Conservation (phyloP, 805 yeast species). For the Candida sakaeoensis region DNA sequence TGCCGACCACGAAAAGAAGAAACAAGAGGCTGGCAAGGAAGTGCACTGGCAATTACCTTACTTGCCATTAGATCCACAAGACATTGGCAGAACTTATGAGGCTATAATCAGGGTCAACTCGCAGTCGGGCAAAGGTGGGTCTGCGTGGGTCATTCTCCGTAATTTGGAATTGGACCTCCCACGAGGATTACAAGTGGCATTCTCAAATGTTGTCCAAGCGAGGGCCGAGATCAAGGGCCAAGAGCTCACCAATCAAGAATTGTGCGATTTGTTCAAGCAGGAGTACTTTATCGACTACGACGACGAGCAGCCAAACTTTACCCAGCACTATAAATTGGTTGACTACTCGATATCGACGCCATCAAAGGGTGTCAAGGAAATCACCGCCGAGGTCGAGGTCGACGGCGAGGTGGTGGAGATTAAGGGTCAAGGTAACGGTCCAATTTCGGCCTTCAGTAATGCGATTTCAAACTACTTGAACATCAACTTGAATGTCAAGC, state of each 20-base stretch:
- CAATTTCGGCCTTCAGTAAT: conserved; percentile 69
- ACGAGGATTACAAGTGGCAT: conserved; percentile 73
- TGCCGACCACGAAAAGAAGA: conserved; percentile 40
- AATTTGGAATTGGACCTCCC: conserved; percentile 78
- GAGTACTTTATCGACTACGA: conserved; percentile 48
- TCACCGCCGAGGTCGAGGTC: conserved; percentile 48
- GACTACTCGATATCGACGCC: conserved; percentile 47
- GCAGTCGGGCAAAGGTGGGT: conserved; percentile 86
- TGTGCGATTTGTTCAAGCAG: conserved; percentile 59
- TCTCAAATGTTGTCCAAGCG: conserved; percentile 65
- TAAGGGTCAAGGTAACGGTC: conserved; percentile 75
- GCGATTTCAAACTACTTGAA: conserved; percentile 52
- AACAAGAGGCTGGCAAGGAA: conserved; percentile 30
- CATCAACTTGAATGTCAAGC: conserved; percentile 54
- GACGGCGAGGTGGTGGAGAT: conserved; percentile 39
- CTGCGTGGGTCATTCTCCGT: conserved; percentile 81
- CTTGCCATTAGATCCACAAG: conserved; percentile 79
- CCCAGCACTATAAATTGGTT: conserved; percentile 33
- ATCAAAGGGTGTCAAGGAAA: conserved; percentile 33
- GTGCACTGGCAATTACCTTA: conserved; percentile 72
- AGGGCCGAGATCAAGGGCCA: conserved; percentile 69
- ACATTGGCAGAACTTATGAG: conserved; percentile 85
- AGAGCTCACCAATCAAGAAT: conserved; percentile 64
- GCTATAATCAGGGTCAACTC: conserved; percentile 89
- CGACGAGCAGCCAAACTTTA: conserved; percentile 19